These are phyloP conservation scores for Glycyrrhiza uralensis DNA, from an alignment of 306 rosid species.

Conservation along the genomic window DNA sequence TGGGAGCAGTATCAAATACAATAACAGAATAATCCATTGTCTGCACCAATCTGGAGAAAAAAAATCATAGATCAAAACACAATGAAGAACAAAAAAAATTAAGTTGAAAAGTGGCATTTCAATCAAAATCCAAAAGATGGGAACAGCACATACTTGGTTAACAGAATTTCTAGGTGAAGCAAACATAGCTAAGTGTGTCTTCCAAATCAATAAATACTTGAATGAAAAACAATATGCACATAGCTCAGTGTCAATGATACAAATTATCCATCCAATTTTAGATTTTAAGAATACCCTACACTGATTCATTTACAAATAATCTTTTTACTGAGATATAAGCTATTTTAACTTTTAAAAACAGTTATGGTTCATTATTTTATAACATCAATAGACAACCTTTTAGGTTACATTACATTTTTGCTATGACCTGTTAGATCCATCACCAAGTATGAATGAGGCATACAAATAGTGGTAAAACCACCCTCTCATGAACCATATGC, in stretches of 20 bases:
- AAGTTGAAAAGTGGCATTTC: background rate
- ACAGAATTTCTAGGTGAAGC: constrained; percentile 16
- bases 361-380: background rate
- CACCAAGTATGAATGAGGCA: background rate
- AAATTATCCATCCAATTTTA: background rate
- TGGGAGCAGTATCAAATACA: constrained; percentile 98
- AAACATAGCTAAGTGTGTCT: background rate
- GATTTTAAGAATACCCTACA: background rate
- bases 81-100: background rate
- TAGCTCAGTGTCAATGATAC: background rate
- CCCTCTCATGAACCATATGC: background rate
- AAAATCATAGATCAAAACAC: constrained; percentile 18
- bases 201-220: background rate
- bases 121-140: constrained; percentile 6
- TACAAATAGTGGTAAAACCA: background rate
- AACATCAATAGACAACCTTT: background rate
- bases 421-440: background rate
- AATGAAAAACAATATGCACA: constrained; percentile 1
- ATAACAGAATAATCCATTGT: constrained; percentile 98
- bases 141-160: background rate
- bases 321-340: background rate
- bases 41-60: constrained; percentile 81
- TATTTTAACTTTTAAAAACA: background rate
- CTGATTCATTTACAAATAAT: background rate
- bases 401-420: background rate